Evolutionary conservation across 1,139 yeast genomes (phyloP), one percentile per base, ranked within the genome.

Genomic region (Candida tropicalis): DNA sequence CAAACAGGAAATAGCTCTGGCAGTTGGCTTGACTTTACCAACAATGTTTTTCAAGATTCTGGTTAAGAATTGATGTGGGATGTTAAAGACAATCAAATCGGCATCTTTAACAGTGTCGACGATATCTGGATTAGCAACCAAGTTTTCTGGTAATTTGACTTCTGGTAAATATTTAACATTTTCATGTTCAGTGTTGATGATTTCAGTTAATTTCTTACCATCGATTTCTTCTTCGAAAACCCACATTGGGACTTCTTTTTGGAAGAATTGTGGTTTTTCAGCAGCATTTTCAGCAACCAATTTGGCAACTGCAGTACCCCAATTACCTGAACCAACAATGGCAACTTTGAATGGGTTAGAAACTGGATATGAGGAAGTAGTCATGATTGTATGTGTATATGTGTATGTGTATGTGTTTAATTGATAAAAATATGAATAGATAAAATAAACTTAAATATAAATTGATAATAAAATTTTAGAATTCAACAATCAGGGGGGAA

Each of bases 261-360:
- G 77, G 61, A 91, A 91, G 51, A 87, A 65, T 34, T 80, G 73
- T 18, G 89, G 82, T 66, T 86, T 77, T 54, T 78, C 84, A 33
- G 73, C 73, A 38, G 91, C 72, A 67, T 89, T 90, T 66, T 91
- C 97, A 28, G 97, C 90, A 31, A 90, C 84, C 41, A 91, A 84
- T 69, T 91, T 91, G 52, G 97, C 97, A 43, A 91, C 90, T 5
- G 97, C 91, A 29, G 97, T 88, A 47, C 98, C 98, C 97, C 93
- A 85, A 63, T 85, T 85, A 58, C 93, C 93, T 10, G 90, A 84
- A 31, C 93, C 93, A 48, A 85, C 77, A 48, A 84, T 80, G 50
- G 85, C 77, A 43, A 81, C 66, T 55, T 67, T 79, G 64, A 73
- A 77, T 13, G 82, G 82, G 35, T 59, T 56, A 23, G 53, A 63